Base-by-base conservation (phyloP, 352 stramenopile genomes). In the Pilasporangium apinafurcum region DNA sequence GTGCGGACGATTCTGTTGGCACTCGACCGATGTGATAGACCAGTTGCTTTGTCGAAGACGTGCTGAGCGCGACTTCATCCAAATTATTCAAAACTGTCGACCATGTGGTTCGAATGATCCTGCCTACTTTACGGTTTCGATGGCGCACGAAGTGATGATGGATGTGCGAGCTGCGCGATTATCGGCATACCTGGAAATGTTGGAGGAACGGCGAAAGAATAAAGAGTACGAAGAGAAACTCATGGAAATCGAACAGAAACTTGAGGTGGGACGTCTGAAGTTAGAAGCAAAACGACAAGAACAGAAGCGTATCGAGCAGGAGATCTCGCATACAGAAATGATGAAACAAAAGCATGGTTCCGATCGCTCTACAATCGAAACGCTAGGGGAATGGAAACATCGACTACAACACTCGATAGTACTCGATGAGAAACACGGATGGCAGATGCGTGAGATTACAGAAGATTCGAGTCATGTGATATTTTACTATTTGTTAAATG, bases 401-500 rank as follows among this genome's bases (percentile, higher is more conserved):
- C 56, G 76, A 24, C 40, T 92, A 17, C 37, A 48, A 9, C 20
- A 40, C 1, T 92, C 76, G 2, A 41, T 59, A 4, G 66, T 85
- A 12, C 29, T 56, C 6, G 56, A 71, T 24, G 74, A 79, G 25
- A 65, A 74, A 18, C 60, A 59, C 8, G 58, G 65, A 22, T 92
- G 79, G 79, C 68, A 89, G 44, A 53, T 52, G 36, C 74, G 76
- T 25, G 66, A 82, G 44, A 60, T 86, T 44, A 68, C 50, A 1
- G 47, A 50, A 7, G 75, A 86, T 25, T 44, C 55, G 17, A 68
- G 55, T 34, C 50, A 57, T 5, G 74, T 89, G 18, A 52, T 79
- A 26, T 92, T 92, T 41, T 92, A 84, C 51, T 60, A 76, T 51
- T 66, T 72, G 5, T 43, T 77, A 8, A 87, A 92, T 51, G 37